These are phyloP conservation scores for Effrenium voratum DNA, from an alignment of 73 alveolate genomes.

Conservation along the genomic window DNA sequence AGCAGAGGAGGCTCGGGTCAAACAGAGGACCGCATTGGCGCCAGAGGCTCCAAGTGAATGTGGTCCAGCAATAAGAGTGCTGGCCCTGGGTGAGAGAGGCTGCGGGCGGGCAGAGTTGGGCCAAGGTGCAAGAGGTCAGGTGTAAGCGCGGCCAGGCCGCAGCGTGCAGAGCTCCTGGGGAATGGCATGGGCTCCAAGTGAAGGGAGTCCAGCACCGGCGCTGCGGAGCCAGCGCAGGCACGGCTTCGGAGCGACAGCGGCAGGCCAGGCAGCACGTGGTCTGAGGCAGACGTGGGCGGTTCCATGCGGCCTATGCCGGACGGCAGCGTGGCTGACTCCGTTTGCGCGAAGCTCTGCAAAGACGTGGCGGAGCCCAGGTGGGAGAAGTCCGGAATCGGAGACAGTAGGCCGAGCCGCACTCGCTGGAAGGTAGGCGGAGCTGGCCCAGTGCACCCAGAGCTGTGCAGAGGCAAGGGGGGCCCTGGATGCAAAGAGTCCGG, in stretches of 20 bases:
- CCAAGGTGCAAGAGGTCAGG: neutral
- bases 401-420: neutral
- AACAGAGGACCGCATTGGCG: neutral
- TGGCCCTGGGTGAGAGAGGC: neutral
- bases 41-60: neutral
- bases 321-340: neutral
- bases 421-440: neutral
- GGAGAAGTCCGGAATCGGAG: neutral
- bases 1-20: neutral
- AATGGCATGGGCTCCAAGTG: too few species aligned
- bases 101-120: neutral
- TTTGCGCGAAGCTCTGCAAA: neutral
- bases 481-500: constrained; percentile 46
- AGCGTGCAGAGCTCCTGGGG: too few species aligned
- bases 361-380: neutral
- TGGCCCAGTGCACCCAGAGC: neutral
- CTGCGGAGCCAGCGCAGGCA: neutral
- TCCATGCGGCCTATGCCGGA: neutral
- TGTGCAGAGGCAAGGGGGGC: neutral
- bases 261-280: neutral
- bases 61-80: constrained; percentile 5
- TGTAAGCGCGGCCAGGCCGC: neutral
- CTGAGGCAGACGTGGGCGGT: neutral
- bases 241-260: neutral
- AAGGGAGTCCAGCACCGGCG: constrained; percentile 8